A percentile compares a stretch with the other conserved stretches of the same genome.
phyloP scores from a whole-genome alignment of 257 asterid genomes.

The Scutellaria minor region DNA sequence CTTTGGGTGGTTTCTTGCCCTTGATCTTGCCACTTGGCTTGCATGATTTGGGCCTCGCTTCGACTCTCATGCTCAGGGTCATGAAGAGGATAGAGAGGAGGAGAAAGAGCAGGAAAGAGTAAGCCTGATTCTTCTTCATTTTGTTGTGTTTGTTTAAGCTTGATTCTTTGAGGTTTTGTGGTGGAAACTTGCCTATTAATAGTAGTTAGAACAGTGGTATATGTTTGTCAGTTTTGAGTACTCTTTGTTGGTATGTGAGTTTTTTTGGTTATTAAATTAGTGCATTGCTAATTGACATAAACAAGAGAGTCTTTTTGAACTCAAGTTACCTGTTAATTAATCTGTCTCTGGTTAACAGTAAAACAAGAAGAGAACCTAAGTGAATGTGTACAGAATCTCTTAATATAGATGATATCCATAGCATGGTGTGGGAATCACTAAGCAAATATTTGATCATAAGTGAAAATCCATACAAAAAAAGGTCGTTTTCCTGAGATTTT shows the following conservation, averaged over 20 bases:
- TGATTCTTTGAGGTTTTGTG: background rate
- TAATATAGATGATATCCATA: conserved; percentile 8
- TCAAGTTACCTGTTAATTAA: background rate
- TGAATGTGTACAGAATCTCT: background rate
- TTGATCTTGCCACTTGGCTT: conserved; percentile 45
- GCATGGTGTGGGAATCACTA: conserved; percentile 18
- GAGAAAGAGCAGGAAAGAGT: conserved; percentile 20
- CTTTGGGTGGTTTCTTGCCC: conserved; percentile 54
- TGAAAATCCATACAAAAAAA: background rate
- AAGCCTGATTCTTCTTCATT: conserved; percentile 32
- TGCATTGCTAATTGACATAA: conserved; percentile 25
- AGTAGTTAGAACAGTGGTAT: background rate
- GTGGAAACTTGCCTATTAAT: conserved; percentile 7
- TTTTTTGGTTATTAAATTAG: background rate
- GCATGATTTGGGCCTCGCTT: conserved; percentile 36
- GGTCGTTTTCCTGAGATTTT: conserved; percentile 5
- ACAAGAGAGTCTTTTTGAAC: conserved; percentile 34
- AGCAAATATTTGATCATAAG: background rate
- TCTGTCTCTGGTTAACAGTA: conserved; percentile 21
- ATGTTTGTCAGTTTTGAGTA: conserved; percentile 3
- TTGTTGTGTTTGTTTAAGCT: background rate
- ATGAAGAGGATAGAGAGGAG: conserved; percentile 10
- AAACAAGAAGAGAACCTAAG: background rate
- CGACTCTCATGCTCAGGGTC: background rate
- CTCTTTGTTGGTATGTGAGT: background rate